Evolutionary conservation across 2,329 filamentous ascomycete species (phyloP), one percentile per base, ranked within the genome.

Genomic region (Fusarium gaditjirri): DNA sequence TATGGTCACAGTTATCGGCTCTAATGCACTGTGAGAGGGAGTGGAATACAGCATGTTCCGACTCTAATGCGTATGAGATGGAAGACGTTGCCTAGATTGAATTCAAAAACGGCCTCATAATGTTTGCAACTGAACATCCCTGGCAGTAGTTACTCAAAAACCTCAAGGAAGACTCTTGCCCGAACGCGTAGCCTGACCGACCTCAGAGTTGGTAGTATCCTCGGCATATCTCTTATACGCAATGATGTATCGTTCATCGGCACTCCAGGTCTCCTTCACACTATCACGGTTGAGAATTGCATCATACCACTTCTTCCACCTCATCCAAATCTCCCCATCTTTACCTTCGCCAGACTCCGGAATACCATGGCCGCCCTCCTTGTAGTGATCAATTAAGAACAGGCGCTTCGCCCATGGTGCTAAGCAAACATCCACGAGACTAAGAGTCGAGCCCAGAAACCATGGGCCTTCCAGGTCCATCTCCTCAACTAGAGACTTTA

Each of bases 311-410:
- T 78, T 84, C 74, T 86, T 83, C 89, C 91, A 95, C 52, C 92
- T 83, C 44, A 75, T 80, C 93, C 92, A 94, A 4, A 86, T 87
- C 39, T 92, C 88, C 5, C 84, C 88, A 41, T 92, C 88, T 12
- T 85, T 82, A 2, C 88, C 86, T 19, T 91, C 87, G 9, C 85
- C 82, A 7, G 88, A 86, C 38, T 76, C 55, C 4, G 86, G 84
- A 29, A 89, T 82, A 0, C 84, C 85, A 5, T 85, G 71, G 0
- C 88, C 88, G 0, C 87, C 87, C 0, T 81, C 77, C 77, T 95
- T 95, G 78, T 92, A 95, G 70, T 93, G 86, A 74, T 95, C 92
- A 72, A 95, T 91, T 10, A 94, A 82, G 84, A 92, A 95, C 25
- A 94, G 78, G 19, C 93, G 85, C 75, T 90, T 87, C 1, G 90